Percentiles rank a stretch among this genome's conserved stretches.
phyloP scores from a whole-genome alignment of 1,284 basidiomycete species.

The Sporisorium scitamineum region DNA sequence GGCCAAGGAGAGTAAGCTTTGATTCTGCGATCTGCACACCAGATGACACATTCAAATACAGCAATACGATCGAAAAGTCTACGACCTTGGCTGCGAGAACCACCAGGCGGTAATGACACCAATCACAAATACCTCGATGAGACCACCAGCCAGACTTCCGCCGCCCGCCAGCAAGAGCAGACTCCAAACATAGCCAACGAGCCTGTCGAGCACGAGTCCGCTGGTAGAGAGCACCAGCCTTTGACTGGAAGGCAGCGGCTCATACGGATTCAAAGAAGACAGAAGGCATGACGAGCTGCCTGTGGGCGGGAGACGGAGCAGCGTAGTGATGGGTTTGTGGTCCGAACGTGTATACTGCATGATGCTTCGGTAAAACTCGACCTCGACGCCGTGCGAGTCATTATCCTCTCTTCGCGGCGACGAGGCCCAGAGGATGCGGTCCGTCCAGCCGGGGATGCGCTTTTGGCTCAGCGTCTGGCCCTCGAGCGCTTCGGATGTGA shows the following conservation, averaged over 20 bases:
- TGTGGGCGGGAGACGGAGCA: slow-evolving; percentile 70
- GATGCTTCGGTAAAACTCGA: slow-evolving; percentile 67
- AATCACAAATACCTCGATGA: slow-evolving; percentile 54
- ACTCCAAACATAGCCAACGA: slow-evolving; percentile 82
- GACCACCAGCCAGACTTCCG: slow-evolving; percentile 72
- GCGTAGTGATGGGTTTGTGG: slow-evolving; percentile 68
- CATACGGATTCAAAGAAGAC: slow-evolving; percentile 71
- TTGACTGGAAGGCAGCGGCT: slow-evolving; percentile 19
- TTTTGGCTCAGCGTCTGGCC: slow-evolving; percentile 73
- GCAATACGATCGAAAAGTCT: background rate
- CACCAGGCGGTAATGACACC: slow-evolving; percentile 55
- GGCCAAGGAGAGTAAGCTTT: slow-evolving; percentile 46
- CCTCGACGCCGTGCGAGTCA: slow-evolving; percentile 47
- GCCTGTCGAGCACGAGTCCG: slow-evolving; percentile 78
- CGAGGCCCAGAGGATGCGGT: slow-evolving; percentile 84
- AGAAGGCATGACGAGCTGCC: slow-evolving; percentile 70
- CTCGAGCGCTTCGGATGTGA: slow-evolving; percentile 38
- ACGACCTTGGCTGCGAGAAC: slow-evolving; percentile 33
- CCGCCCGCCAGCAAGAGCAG: slow-evolving; percentile 79
- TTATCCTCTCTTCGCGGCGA: slow-evolving; percentile 26
- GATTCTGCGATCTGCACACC: background rate
- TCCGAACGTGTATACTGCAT: slow-evolving; percentile 67
- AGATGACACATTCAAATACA: too few species aligned
- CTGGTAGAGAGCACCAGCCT: slow-evolving; percentile 58
- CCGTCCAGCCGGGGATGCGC: slow-evolving; percentile 91